Evolutionary conservation across 108 stramenopile species (phyloP).

Genomic region (Pseudonitzschia delicatissima): DNA sequence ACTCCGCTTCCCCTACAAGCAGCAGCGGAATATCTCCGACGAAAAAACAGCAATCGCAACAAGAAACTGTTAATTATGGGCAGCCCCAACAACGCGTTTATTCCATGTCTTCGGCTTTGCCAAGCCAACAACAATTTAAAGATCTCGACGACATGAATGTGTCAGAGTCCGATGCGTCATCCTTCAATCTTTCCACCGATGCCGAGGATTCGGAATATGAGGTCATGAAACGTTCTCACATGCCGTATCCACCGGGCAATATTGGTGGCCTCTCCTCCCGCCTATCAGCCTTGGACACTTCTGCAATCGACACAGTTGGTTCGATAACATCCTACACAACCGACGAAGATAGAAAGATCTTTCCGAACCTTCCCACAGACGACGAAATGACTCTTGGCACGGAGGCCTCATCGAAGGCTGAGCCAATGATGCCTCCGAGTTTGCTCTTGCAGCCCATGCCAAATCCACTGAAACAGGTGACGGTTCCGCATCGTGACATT

Average conservation of each 20-base stretch:
- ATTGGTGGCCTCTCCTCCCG: neutral
- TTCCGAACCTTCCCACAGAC: constrained; percentile 56
- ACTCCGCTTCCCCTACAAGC: neutral
- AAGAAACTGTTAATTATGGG: too few species aligned
- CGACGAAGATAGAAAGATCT: constrained; percentile 51
- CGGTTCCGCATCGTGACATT: neutral
- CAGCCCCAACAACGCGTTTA: constrained; percentile 25
- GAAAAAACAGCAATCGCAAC: too few species aligned
- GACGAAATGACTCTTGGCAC: constrained; percentile 39
- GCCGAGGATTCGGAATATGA: constrained; percentile 81
- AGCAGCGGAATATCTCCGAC: too few species aligned
- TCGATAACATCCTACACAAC: constrained; percentile 27
- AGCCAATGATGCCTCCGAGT: constrained; percentile 9
- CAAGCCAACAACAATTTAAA: constrained; percentile 12
- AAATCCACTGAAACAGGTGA: neutral
- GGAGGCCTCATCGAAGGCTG: constrained; percentile 31
- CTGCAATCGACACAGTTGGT: constrained; percentile 7
- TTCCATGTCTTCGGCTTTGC: constrained; percentile 26
- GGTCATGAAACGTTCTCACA: constrained; percentile 29
- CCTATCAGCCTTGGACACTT: constrained; percentile 18
- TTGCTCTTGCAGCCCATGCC: constrained; percentile 23
- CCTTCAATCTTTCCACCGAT: constrained; percentile 67
- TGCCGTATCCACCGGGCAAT: constrained; percentile 3
- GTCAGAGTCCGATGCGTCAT: constrained; percentile 29
- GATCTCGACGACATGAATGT: constrained; percentile 25